Evolutionary conservation across 345 rosid species (phyloP).

Genomic region (Rhizophora mangle): DNA sequence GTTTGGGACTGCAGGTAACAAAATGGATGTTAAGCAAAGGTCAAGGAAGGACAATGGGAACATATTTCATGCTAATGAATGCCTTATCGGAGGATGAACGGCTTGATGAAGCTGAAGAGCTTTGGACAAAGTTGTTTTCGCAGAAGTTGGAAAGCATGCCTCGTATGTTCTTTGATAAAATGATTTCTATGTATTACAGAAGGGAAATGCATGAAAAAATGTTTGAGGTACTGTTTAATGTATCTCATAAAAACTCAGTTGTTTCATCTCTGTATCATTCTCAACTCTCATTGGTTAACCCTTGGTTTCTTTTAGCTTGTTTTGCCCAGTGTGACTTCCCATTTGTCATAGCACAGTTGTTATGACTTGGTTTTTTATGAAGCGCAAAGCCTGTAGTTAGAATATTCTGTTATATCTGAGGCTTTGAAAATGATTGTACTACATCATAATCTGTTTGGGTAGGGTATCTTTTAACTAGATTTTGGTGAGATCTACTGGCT

Average conservation of each 20-base stretch:
- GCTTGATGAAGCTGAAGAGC: constrained; percentile 85
- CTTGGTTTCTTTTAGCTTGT: not conserved
- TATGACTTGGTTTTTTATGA: not conserved
- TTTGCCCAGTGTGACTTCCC: not conserved
- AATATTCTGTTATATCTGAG: not conserved
- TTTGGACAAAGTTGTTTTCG: constrained; percentile 73
- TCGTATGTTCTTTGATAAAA: constrained; percentile 69
- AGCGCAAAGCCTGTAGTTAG: not conserved
- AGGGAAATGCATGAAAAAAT: constrained; percentile 76
- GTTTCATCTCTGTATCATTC: not conserved
- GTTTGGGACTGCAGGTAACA: constrained; percentile 46
- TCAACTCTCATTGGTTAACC: not conserved
- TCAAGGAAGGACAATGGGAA: constrained; percentile 90
- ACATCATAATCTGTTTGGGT: not conserved
- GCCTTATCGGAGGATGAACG: constrained; percentile 84
- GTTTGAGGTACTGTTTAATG: constrained; percentile 57
- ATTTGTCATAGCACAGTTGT: not conserved
- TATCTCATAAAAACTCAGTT: constrained; percentile 1
- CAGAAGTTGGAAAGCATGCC: constrained; percentile 68
- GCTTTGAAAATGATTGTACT: not conserved
- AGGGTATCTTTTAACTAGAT: constrained; percentile 3
- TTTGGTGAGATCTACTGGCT: not conserved
- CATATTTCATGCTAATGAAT: constrained; percentile 69
- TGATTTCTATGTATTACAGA: constrained; percentile 67
- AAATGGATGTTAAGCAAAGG: constrained; percentile 99